Base-by-base conservation (phyloP, 202 grass and related monocot species). In the Digitaria exilis region DNA sequence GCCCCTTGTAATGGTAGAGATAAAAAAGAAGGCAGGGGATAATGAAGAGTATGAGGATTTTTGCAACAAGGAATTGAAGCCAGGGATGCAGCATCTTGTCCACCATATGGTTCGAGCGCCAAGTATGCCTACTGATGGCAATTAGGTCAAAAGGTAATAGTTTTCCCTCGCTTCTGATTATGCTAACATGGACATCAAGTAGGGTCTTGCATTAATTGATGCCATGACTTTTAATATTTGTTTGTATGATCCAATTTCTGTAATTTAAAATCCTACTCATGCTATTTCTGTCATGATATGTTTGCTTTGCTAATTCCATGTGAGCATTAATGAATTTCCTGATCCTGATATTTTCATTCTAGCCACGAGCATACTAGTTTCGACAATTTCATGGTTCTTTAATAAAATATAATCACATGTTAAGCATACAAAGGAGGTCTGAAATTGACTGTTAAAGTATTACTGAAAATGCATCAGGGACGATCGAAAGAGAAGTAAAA, bases 11-110 rank as follows among this genome's bases (percentile, higher is more conserved):
- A 89, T 97, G 70, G 94, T 97, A 57, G 94, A 97, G 77, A 88
- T 97, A 75, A 97, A 97, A 81, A 97, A 91, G 84, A 97, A 97
- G 66, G 88, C 94, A 0, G 94, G 94, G 4, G 86, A 97, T 84
- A 86, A 86, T 13, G 88, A 88, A 14, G 94, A 94, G 75, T 97
- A 97, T 46, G 94, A 97, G 21, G 90, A 97, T 41, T 97, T 97
- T 63, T 94, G 92, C 44, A 83, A 69, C 59, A 97, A 82, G 86
- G 94, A 97, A 65, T 54, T 97, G 78, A 97, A 94, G 84, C 92
- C 94, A 52, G 94, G 94, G 48, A 88, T 97, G 94, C 86, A 88
- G 71, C 77, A 89, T 34, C 88, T 97, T 24, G 73, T 97, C 69
- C 89, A 91, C 79, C 78, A 91, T 76, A 69, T 86, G 69, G 62